Evolutionary conservation across 192 early-diverging fungal genomes (phyloP), one percentile per base, ranked within the genome.

Genomic region (Funneliformis geosporum): DNA sequence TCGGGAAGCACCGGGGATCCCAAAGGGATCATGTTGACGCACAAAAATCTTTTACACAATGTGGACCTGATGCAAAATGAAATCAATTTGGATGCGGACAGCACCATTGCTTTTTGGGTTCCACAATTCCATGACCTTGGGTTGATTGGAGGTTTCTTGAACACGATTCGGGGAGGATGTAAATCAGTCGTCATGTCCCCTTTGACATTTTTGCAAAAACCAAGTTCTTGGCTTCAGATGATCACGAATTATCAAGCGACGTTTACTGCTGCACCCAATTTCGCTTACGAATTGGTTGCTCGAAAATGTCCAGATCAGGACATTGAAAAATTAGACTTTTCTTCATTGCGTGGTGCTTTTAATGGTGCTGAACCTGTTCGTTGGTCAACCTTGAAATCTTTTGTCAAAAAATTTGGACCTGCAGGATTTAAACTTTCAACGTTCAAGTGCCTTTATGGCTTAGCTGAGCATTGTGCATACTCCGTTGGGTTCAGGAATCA

Each of bases 141-240:
- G 0, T 25, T 76, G 9, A 76, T 76, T 43, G 75, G 75, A 28
- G 75, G 75, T 25, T 76, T 76, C 39, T 42, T 76, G 14, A 76
- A 76, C 44, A 76, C 75, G 1, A 25, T 76, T 23, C 28, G 75
- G 21, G 75, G 60, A 27, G 75, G 38, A 27, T 76, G 60, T 76
- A 9, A 25, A 25, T 76, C 75, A 62, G 27, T 60, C 12, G 75
- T 76, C 0, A 76, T 76, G 75, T 76, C 75, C 27, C 75, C 75
- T 5, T 38, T 76, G 14, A 76, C 75, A 7, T 76, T 76, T 23
- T 62, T 76, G 9, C 75, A 76, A 65, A 60, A 65, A 46, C 75
- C 75, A n/a, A n/a, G n/a, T n/a, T n/a, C n/a, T n/a, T 76, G 75
- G 75, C 42, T 76, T 8, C 75, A 76, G 64, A 76, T 76, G 75